A percentile compares a stretch with the other conserved stretches of the same genome.
Evolutionary conservation across 202 grass and related monocot species (phyloP).

Genomic region (Carex arenaria): DNA sequence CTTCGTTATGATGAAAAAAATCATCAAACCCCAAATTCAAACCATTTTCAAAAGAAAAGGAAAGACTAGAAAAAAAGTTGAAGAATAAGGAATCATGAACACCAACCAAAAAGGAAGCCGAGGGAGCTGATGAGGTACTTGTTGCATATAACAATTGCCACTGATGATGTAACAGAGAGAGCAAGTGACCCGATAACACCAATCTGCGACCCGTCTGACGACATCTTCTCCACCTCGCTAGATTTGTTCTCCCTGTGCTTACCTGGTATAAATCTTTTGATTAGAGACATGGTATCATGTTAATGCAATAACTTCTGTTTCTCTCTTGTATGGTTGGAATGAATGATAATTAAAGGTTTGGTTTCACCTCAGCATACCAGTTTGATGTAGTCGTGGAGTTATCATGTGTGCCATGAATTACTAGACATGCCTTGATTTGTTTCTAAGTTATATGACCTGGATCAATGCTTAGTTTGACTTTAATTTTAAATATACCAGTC

Average conservation of each 20-base stretch:
- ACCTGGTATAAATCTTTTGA: slow-evolving; percentile 24
- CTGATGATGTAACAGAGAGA: slow-evolving; percentile 78
- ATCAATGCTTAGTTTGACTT: slow-evolving; percentile 24
- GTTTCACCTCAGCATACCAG: not conserved
- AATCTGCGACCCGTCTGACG: slow-evolving; percentile 34
- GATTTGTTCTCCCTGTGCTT: slow-evolving; percentile 3
- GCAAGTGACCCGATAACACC: slow-evolving; percentile 61
- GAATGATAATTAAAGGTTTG: not conserved
- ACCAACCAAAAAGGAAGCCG: slow-evolving; percentile 76
- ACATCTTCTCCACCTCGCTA: slow-evolving; percentile 33
- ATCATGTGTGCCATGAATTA: slow-evolving; percentile 14
- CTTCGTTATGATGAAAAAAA: not conserved
- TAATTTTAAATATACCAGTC: slow-evolving; percentile 2
- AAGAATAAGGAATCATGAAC: slow-evolving; percentile 18
- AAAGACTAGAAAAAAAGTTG: not conserved
- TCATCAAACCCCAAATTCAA: not conserved
- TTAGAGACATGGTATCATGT: not conserved
- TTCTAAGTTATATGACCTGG: not conserved
- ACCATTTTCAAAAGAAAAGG: not conserved
- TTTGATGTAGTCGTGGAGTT: not conserved
- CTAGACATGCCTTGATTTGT: slow-evolving; percentile 12
- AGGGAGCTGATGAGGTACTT: slow-evolving; percentile 94
- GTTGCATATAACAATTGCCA: slow-evolving; percentile 97
- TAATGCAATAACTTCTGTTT: not conserved
- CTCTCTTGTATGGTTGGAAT: not conserved